A percentile compares a stretch with the other conserved stretches of the same genome.
Evolutionary conservation across 1,284 basidiomycete species (phyloP).

Genomic region (Cutaneotrichosporon cavernicola): DNA sequence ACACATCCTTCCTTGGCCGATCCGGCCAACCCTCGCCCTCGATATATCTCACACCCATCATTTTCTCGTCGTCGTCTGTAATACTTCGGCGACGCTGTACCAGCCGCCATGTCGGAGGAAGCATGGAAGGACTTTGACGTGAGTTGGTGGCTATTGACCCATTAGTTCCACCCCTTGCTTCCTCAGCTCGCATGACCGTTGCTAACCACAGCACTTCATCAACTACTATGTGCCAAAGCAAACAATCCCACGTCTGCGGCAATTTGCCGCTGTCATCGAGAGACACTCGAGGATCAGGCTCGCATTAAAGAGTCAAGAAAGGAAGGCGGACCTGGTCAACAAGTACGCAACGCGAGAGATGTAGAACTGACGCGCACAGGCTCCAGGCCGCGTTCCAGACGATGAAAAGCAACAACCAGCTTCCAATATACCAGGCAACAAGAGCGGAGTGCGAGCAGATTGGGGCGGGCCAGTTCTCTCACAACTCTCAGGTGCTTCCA

Average conservation of each 20-base stretch:
- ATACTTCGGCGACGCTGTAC: background rate
- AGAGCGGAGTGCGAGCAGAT: conserved; percentile 30
- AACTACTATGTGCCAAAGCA: conserved; percentile 33
- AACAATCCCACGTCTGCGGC: conserved; percentile 34
- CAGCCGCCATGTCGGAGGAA: background rate
- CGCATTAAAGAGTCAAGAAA: conserved; percentile 32
- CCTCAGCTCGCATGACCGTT: background rate
- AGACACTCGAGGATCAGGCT: conserved; percentile 24
- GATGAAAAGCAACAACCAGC: conserved; percentile 27
- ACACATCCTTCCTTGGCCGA: background rate
- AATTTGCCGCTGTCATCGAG: conserved; percentile 31
- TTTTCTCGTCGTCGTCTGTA: background rate
- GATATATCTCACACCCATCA: background rate
- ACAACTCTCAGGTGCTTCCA: background rate
- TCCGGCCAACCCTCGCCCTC: background rate
- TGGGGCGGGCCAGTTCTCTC: conserved; percentile 8
- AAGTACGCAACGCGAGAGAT: conserved; percentile 34
- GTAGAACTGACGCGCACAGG: conserved; percentile 16
- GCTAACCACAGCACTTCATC: conserved; percentile 34
- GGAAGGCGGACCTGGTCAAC: conserved; percentile 41
- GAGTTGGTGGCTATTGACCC: background rate
- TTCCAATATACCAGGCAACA: conserved; percentile 23
- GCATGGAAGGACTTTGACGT: conserved; percentile 19
- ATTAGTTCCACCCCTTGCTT: background rate
- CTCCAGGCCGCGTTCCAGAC: conserved; percentile 30